Evolutionary conservation across 768 basidiomycete genomes (phyloP).

Genomic region (Amanita molliuscula): DNA sequence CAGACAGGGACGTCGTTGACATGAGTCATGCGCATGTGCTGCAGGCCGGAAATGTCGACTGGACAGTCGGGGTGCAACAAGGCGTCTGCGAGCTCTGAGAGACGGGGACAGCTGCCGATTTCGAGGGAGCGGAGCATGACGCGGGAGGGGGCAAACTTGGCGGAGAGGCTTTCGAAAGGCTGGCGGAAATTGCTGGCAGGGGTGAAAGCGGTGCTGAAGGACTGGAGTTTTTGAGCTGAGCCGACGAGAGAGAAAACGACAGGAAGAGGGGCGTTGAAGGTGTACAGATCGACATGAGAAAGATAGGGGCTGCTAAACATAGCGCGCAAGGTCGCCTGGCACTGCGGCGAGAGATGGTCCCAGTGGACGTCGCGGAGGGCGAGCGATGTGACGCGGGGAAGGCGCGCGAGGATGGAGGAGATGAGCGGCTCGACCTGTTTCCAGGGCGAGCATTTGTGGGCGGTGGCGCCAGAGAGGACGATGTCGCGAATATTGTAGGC

Average conservation of each 20-base stretch:
- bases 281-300: conserved; percentile 7
- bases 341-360: conserved; percentile 5
- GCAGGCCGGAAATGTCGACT: conserved; percentile 8
- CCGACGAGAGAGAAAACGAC: neutral
- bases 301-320: conserved; percentile 10
- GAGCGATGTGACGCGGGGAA: conserved; percentile 7
- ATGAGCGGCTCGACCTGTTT: conserved; percentile 4
- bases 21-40: conserved; percentile 9
- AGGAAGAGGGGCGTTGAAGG: neutral
- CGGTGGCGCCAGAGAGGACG: conserved; percentile 7
- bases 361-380: conserved; percentile 9
- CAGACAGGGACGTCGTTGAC: conserved; percentile 9
- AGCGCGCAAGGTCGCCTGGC: conserved; percentile 1
- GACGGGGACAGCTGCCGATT: conserved; percentile 5
- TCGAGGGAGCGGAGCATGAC: neutral
- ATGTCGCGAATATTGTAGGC: conserved; percentile 8
- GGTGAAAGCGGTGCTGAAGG: neutral
- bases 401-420: conserved; percentile 3
- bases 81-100: conserved; percentile 1
- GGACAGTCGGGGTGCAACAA: conserved; percentile 4
- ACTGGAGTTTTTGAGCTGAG: neutral
- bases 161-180: neutral
- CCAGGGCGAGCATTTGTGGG: conserved; percentile 3
- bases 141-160: neutral
- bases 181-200: neutral